Conservation (phyloP, 768 basidiomycete genomes). For the Rhodotorula taiwanensis region DNA sequence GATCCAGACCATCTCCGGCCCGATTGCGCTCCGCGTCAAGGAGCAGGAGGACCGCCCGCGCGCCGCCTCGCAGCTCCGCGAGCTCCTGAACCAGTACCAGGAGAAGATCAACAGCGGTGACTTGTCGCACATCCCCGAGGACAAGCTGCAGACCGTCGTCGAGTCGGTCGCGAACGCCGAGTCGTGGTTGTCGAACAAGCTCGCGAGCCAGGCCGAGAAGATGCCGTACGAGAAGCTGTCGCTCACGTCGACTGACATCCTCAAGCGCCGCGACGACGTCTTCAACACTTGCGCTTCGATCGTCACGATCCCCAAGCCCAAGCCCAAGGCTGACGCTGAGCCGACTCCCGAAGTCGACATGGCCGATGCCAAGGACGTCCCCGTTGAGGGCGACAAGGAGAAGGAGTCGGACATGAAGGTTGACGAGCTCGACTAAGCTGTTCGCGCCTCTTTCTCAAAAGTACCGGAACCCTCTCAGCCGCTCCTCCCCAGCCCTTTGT, state of each 20-base stretch:
- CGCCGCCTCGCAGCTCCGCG: constrained; percentile 68
- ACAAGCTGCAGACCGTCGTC: constrained; percentile 74
- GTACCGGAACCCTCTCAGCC: too few relatives aligned
- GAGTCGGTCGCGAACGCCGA: constrained; percentile 83
- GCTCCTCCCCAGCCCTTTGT: too few relatives aligned
- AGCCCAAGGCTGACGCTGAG: constrained; percentile 54
- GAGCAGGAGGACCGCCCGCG: constrained; percentile 74
- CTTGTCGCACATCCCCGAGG: constrained; percentile 77
- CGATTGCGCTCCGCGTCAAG: constrained; percentile 70
- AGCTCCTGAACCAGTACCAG: constrained; percentile 80
- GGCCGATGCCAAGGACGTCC: constrained; percentile 39
- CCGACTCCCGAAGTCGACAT: constrained; percentile 34
- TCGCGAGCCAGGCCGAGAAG: constrained; percentile 74
- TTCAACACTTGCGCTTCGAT: constrained; percentile 85
- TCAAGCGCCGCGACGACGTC: constrained; percentile 81
- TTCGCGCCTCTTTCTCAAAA: too few relatives aligned
- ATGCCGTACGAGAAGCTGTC: constrained; percentile 83
- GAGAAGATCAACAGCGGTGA: constrained; percentile 68
- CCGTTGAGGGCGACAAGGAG: background rate
- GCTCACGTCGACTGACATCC: constrained; percentile 69
- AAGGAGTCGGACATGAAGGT: background rate
- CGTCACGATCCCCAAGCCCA: constrained; percentile 86
- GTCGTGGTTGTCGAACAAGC: constrained; percentile 93
- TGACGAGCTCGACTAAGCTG: constrained; percentile 5
- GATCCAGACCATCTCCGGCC: constrained; percentile 79